phyloP scores from a whole-genome alignment of 148 eudicot species.

The Spergularia marina region DNA sequence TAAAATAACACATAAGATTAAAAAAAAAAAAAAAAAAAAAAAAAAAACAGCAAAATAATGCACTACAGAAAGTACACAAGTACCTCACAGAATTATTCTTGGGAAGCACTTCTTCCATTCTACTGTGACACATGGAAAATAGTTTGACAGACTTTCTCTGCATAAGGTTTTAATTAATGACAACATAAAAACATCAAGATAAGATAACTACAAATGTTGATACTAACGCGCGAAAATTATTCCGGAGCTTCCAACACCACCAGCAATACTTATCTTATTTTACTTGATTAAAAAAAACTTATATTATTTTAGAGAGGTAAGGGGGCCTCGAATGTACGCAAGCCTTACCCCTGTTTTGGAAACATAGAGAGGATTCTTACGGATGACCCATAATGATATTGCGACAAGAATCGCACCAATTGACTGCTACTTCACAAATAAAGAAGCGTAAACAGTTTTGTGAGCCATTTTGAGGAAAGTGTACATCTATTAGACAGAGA shows the following conservation, averaged over 20 bases:
- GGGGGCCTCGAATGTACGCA: too few species aligned
- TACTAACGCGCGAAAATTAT: background rate
- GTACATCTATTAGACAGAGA: background rate
- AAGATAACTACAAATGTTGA: background rate
- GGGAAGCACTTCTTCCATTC: slow-evolving; percentile 74
- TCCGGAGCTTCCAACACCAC: background rate
- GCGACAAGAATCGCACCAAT: too few species aligned
- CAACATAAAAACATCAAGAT: background rate
- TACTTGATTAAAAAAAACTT: too few species aligned
- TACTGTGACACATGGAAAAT: slow-evolving; percentile 66
- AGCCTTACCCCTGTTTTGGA: too few species aligned
- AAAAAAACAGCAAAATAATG: background rate
- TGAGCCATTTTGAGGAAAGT: background rate
- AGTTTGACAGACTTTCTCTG: slow-evolving; percentile 72
- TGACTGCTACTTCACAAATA: too few species aligned
- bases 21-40: too few species aligned
- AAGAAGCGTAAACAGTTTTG: too few species aligned
- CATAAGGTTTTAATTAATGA: slow-evolving; percentile 12
- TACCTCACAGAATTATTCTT: slow-evolving; percentile 59
- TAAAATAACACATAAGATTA: background rate
- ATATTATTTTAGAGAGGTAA: too few species aligned
- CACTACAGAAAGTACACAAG: background rate
- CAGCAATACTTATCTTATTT: too few species aligned
- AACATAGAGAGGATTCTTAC: too few species aligned
- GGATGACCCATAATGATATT: too few species aligned